Conservation (phyloP, 1,284 basidiomycete species). For the Heterobasidion irregulare region DNA sequence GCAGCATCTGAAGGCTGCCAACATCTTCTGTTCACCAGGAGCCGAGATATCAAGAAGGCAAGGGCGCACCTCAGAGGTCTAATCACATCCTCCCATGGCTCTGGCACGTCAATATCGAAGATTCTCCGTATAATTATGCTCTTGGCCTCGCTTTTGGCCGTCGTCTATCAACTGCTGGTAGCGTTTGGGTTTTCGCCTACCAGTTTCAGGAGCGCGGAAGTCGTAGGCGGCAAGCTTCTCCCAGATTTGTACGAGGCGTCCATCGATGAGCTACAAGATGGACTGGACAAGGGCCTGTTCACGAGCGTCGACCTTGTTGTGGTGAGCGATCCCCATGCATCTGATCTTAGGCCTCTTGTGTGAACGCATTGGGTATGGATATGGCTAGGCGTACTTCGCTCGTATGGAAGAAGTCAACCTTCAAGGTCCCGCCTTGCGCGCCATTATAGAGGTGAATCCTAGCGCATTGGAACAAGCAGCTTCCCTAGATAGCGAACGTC, state of each 20-base stretch:
- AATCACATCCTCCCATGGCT: not conserved
- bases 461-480: conserved; percentile 45
- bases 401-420: conserved; percentile 67
- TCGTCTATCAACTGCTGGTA: not conserved
- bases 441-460: conserved; percentile 59
- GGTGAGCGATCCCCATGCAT: conserved; percentile 14
- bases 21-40: not conserved
- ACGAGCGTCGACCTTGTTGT: conserved; percentile 35
- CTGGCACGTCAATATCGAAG: not conserved
- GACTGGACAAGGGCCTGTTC: conserved; percentile 25
- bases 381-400: conserved; percentile 51
- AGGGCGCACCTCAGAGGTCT: not conserved
- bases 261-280: conserved; percentile 29
- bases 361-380: not conserved
- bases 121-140: not conserved
- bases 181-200: too few species aligned
- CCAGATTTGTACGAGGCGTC: conserved; percentile 34
- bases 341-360: not conserved
- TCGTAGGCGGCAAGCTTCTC: not conserved
- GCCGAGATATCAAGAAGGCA: not conserved
- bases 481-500: conserved; percentile 45
- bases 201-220: too few species aligned
- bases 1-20: not conserved
- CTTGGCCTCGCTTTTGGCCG: not conserved
- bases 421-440: conserved; percentile 48